Evolutionary conservation across 179 eudicot genomes (phyloP).

Genomic region (Silene coronaria): DNA sequence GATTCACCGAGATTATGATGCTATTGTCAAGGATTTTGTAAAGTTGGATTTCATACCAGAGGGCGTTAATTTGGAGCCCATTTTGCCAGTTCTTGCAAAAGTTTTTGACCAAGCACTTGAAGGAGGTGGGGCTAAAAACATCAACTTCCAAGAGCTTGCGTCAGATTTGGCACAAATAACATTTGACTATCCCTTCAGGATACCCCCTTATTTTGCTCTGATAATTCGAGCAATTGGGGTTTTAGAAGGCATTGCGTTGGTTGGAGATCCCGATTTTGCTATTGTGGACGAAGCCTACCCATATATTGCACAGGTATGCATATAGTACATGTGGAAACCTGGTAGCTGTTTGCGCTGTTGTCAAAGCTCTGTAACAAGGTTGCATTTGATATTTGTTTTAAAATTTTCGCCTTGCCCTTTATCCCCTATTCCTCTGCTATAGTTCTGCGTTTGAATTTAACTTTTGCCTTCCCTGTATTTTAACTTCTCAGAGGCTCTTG

Average conservation of each 20-base stretch:
- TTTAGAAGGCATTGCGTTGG: conserved; percentile 96
- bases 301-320: conserved; percentile 88
- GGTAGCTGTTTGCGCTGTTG: neutral
- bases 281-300: conserved; percentile 99
- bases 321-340: neutral
- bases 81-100: conserved; percentile 92
- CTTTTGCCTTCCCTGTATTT: neutral
- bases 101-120: conserved; percentile 99
- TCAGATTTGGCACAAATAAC: conserved; percentile 97
- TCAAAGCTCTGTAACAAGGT: neutral
- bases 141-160: conserved; percentile 95
- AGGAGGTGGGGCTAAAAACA: conserved; percentile 97
- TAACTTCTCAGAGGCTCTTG: conserved; percentile 60
- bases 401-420: neutral
- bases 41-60: conserved; percentile 85
- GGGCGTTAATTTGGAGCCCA: conserved; percentile 88
- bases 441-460: neutral
- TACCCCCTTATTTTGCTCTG: conserved; percentile 97
- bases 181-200: conserved; percentile 93
- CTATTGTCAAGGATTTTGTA: conserved; percentile 96
- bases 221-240: conserved; percentile 98
- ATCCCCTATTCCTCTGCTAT: neutral
- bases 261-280: conserved; percentile 94
- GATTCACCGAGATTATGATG: conserved; percentile 89
- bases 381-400: neutral